phyloP scores from a whole-genome alignment of 768 basidiomycete genomes.

The Boletus rubropictus region DNA sequence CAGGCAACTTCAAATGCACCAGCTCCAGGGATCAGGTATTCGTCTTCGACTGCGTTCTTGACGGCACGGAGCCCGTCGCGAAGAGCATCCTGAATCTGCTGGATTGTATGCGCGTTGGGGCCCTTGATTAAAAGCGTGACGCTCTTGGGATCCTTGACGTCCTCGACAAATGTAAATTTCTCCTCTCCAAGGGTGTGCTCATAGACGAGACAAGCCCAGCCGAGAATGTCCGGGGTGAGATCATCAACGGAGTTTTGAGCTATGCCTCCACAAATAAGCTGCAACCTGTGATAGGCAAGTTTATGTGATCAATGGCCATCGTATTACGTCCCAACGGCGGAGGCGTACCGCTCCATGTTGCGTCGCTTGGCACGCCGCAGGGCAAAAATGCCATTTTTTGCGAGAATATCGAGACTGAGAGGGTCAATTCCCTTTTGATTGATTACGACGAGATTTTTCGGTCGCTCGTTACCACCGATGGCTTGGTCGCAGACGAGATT shows the following conservation, averaged over 20 bases:
- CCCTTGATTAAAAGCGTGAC: slow-evolving; percentile 98
- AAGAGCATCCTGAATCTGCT: slow-evolving; percentile 96
- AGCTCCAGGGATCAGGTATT: slow-evolving; percentile 85
- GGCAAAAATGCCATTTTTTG: slow-evolving; percentile 94
- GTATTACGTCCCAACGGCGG: slow-evolving; percentile 26
- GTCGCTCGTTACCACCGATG: slow-evolving; percentile 74
- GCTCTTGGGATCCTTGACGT: slow-evolving; percentile 90
- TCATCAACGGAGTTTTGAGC: slow-evolving; percentile 99
- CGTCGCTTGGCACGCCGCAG: slow-evolving; percentile 93
- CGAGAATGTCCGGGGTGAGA: slow-evolving; percentile 82
- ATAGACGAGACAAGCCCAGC: slow-evolving; percentile 97
- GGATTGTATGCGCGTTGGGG: slow-evolving; percentile 91
- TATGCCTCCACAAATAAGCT: slow-evolving; percentile 88
- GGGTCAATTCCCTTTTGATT: slow-evolving; percentile 99
- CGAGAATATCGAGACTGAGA: slow-evolving; percentile 88
- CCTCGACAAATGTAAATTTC: slow-evolving; percentile 96
- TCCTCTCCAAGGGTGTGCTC: slow-evolving; percentile 99
- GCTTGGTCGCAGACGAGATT: slow-evolving; percentile 93
- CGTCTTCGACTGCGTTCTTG: slow-evolving; percentile 95
- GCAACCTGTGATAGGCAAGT: slow-evolving; percentile 50
- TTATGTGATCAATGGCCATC: slow-evolving; percentile 20
- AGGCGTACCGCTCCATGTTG: slow-evolving; percentile 89
- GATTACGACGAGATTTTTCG: slow-evolving; percentile 87
- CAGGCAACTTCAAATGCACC: slow-evolving; percentile 97
- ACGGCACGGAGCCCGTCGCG: slow-evolving; percentile 94